Conservation (phyloP, 257 asterid species). For the Ballota nigra region DNA sequence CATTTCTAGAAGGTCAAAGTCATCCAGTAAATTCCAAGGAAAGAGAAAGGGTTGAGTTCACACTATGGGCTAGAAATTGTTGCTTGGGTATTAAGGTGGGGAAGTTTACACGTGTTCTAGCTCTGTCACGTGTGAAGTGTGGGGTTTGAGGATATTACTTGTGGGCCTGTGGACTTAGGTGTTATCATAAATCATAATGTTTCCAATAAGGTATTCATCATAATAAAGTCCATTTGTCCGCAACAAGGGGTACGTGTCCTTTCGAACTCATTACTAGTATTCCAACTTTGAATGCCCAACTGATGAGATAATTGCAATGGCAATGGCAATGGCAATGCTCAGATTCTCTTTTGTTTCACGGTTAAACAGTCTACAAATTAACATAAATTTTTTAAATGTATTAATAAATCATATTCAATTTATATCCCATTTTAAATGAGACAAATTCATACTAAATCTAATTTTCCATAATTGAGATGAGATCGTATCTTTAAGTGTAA, state of each 20-base stretch:
- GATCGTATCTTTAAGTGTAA: background rate
- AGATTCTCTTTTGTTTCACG: too few species aligned
- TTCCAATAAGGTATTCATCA: background rate
- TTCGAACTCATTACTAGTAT: background rate
- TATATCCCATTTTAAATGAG: too few species aligned
- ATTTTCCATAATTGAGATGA: too few species aligned
- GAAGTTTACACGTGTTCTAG: conserved; percentile 24
- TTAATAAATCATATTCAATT: too few species aligned
- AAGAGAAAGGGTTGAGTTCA: conserved; percentile 25
- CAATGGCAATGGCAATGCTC: too few species aligned
- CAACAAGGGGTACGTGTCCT: background rate
- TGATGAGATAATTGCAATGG: too few species aligned
- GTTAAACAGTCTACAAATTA: too few species aligned
- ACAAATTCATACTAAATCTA: too few species aligned
- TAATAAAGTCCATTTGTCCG: background rate
- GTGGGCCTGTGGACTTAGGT: background rate
- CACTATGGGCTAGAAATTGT: background rate
- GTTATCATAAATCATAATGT: background rate
- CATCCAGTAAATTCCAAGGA: conserved; percentile 4
- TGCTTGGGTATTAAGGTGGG: conserved; percentile 26
- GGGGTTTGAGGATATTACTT: background rate
- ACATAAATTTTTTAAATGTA: too few species aligned
- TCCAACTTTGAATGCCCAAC: background rate
- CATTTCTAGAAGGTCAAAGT: conserved; percentile 42
- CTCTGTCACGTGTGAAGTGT: background rate